Percentiles rank a stretch among this genome's conserved stretches.
phyloP scores from a whole-genome alignment of 2,329 filamentous ascomycete genomes.

The Fusarium stilboides region DNA sequence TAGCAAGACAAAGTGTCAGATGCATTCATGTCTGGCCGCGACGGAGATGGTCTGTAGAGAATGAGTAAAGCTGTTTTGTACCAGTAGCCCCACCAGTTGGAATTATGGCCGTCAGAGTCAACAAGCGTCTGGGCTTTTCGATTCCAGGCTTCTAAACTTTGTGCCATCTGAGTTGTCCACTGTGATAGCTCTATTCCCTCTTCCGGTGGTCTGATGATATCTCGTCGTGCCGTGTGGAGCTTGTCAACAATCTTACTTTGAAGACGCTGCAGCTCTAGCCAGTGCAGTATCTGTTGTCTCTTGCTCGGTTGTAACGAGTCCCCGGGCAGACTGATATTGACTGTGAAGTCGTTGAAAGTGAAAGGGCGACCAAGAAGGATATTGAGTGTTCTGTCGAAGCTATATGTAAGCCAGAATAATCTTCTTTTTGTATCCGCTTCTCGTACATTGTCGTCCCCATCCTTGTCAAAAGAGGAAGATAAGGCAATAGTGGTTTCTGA shows the following conservation, averaged over 20 bases:
- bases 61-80: conserved; percentile 17
- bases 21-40: background rate
- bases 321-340: background rate
- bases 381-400: conserved; percentile 18
- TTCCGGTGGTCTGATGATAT: rapidly evolving
- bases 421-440: conserved; percentile 11
- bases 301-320: background rate
- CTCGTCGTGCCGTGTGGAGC: background rate
- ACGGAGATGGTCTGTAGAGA: conserved; percentile 3
- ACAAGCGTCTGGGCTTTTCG: background rate
- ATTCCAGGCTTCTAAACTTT: conserved; percentile 3
- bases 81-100: conserved; percentile 31
- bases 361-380: conserved; percentile 18
- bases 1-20: conserved; percentile 10
- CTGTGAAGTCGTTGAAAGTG: conserved; percentile 16
- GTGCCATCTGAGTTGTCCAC: conserved; percentile 2
- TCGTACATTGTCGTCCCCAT: background rate
- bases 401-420: conserved; percentile 16
- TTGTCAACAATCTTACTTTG: conserved; percentile 15
- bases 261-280: conserved; percentile 15
- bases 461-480: background rate
- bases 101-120: conserved; percentile 2
- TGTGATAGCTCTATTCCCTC: background rate
- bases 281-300: conserved; percentile 7
- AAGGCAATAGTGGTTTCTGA: conserved; percentile 11